Conservation (phyloP, 768 basidiomycete genomes). For the Leccinum truebloodii region DNA sequence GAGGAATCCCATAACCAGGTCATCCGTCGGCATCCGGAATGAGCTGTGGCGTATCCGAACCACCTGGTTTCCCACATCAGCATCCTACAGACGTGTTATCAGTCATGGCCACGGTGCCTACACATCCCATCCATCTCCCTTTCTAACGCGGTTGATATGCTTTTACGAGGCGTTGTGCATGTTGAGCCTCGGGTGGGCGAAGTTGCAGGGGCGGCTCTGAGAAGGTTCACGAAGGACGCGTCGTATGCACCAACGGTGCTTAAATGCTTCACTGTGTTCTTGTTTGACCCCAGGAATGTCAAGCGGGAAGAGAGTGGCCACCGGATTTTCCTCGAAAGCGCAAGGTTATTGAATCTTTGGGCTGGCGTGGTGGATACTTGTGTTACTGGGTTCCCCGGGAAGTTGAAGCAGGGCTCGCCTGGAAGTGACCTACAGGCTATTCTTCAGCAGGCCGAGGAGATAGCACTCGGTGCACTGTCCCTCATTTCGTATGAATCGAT, state of each 20-base stretch:
- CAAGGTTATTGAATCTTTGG: conserved; percentile 60
- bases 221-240: conserved; percentile 68
- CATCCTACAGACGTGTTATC: conserved; percentile 75
- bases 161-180: conserved; percentile 81
- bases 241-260: conserved; percentile 57
- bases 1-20: conserved; percentile 50
- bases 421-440: conserved; percentile 42
- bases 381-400: conserved; percentile 27
- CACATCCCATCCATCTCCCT: conserved; percentile 53
- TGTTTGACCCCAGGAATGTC: conserved; percentile 71
- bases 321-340: conserved; percentile 65
- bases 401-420: conserved; percentile 38
- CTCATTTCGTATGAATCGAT: conserved; percentile 60
- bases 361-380: too few species aligned
- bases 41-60: conserved; percentile 65
- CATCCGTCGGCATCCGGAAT: conserved; percentile 36
- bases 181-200: conserved; percentile 75
- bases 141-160: conserved; percentile 70
- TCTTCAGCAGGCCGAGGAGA: conserved; percentile 52
- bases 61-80: conserved; percentile 61
- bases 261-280: conserved; percentile 62
- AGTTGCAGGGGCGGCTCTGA: conserved; percentile 66
- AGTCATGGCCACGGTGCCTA: conserved; percentile 82
- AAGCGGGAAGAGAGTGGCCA: conserved; percentile 62
- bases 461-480: conserved; percentile 75